Conservation (phyloP, 2,329 filamentous ascomycete species). For the Ilyonectria sp. region DNA sequence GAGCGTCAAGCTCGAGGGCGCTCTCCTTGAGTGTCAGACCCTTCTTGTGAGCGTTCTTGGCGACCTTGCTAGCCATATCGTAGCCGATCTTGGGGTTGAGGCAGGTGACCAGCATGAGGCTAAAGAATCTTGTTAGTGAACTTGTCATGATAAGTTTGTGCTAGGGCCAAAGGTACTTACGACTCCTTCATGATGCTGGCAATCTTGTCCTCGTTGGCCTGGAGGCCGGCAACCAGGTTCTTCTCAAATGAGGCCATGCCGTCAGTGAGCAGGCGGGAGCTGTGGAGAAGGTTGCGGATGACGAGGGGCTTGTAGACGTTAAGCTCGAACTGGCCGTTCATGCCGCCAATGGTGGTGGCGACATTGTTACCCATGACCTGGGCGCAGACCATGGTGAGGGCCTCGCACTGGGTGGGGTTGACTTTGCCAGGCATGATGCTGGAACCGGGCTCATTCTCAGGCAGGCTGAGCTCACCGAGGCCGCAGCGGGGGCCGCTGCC, state of each 20-base stretch:
- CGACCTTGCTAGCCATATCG: conserved; percentile 96
- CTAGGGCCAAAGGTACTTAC: conserved; percentile 65
- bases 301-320: conserved; percentile 99
- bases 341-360: conserved; percentile 92
- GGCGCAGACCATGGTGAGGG: conserved; percentile 96
- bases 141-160: neutral
- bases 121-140: conserved; percentile 54
- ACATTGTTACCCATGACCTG: conserved; percentile 99
- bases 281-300: conserved; percentile 96
- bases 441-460: conserved; percentile 97
- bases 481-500: conserved; percentile 96
- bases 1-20: conserved; percentile 91
- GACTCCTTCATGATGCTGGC: conserved; percentile 92
- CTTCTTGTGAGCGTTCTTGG: conserved; percentile 99
- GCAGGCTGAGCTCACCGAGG: conserved; percentile 91
- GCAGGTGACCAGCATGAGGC: conserved; percentile 98
- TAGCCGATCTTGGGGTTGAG: conserved; percentile 98
- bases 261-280: conserved; percentile 87
- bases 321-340: conserved; percentile 98
- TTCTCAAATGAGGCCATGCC: conserved; percentile 96
- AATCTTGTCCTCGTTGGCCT: conserved; percentile 96
- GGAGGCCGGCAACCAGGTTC: conserved; percentile 88
- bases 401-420: conserved; percentile 98
- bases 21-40: conserved; percentile 93
- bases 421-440: conserved; percentile 99